Conservation (phyloP, 2,329 filamentous ascomycete genomes). For the Claviceps capensis region DNA sequence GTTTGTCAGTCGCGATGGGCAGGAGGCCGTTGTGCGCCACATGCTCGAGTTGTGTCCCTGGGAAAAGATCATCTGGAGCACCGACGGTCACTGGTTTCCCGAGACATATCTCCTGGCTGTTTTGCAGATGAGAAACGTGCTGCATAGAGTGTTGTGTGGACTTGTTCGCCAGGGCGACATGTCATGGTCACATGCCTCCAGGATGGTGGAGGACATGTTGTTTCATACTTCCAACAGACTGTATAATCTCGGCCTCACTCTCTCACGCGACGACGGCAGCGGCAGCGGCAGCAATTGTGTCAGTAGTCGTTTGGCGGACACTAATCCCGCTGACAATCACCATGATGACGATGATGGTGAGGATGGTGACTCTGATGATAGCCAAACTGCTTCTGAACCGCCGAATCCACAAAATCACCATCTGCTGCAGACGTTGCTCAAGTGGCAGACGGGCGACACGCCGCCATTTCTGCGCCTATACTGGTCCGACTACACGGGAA, state of each 20-base stretch:
- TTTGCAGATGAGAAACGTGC: slow-evolving; percentile 54
- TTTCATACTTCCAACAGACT: slow-evolving; percentile 68
- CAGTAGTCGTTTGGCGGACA: neutral
- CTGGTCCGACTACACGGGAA: slow-evolving; percentile 69
- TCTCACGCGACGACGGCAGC: neutral
- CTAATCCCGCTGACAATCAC: neutral
- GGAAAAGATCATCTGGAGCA: slow-evolving; percentile 67
- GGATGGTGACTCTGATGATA: too few species aligned
- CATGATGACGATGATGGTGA: neutral
- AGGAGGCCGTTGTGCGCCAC: slow-evolving; percentile 56
- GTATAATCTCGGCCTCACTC: slow-evolving; percentile 39
- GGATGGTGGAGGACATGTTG: slow-evolving; percentile 52
- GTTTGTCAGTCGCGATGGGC: slow-evolving; percentile 60
- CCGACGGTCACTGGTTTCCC: slow-evolving; percentile 66
- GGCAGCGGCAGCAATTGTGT: neutral
- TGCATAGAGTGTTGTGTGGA: slow-evolving; percentile 54
- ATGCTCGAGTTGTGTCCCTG: slow-evolving; percentile 63
- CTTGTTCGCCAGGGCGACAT: slow-evolving; percentile 53
- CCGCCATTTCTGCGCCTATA: slow-evolving; percentile 52
- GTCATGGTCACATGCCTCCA: slow-evolving; percentile 45
- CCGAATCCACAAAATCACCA: neutral
- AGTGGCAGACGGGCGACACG: neutral
- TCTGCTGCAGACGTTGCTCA: neutral
- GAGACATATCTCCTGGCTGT: slow-evolving; percentile 66
- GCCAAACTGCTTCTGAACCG: too few species aligned